A percentile compares a stretch with the other conserved stretches of the same genome.
Evolutionary conservation across 352 stramenopile genomes (phyloP).

Genomic region (Phytophthora niederhauseri): DNA sequence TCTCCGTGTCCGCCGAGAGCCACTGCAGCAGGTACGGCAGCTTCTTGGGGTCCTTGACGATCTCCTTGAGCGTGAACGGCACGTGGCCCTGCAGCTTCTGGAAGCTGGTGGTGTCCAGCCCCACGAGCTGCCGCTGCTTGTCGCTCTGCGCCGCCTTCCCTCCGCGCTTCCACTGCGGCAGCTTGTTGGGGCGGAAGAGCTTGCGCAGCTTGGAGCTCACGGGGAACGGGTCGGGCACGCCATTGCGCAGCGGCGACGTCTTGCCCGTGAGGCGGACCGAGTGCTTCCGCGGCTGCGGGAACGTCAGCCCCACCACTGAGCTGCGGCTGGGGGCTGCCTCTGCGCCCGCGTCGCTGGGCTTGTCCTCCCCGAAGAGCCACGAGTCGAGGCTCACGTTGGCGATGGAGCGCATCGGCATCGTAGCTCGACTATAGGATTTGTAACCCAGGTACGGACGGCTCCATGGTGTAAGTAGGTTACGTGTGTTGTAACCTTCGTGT

Average conservation of each 20-base stretch:
- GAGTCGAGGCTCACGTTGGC: conserved; percentile 73
- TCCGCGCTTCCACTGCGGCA: conserved; percentile 58
- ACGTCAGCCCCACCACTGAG: not conserved
- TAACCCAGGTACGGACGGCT: not conserved
- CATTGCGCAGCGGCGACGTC: not conserved
- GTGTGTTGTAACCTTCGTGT: not conserved
- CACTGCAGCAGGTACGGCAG: conserved; percentile 81
- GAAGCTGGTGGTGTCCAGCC: conserved; percentile 64
- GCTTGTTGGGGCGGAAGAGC: conserved; percentile 65
- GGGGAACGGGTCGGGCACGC: conserved; percentile 55
- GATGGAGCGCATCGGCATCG: conserved; percentile 49
- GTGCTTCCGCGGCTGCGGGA: conserved; percentile 1
- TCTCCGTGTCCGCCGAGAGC: conserved; percentile 67
- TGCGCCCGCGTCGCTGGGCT: conserved; percentile 15
- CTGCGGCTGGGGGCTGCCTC: not conserved
- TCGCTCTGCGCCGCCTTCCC: conserved; percentile 23
- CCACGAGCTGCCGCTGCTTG: conserved; percentile 56
- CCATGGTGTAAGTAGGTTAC: not conserved
- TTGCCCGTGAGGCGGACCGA: conserved; percentile 21
- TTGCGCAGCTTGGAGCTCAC: conserved; percentile 80
- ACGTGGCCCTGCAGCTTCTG: conserved; percentile 79
- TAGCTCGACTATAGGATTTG: not conserved
- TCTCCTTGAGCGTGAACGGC: conserved; percentile 83
- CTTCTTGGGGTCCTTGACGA: conserved; percentile 89
- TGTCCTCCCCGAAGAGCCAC: conserved; percentile 86